Evolutionary conservation across 345 rosid species (phyloP), one percentile per base, ranked within the genome.

Genomic region (Corchorus olitorius): DNA sequence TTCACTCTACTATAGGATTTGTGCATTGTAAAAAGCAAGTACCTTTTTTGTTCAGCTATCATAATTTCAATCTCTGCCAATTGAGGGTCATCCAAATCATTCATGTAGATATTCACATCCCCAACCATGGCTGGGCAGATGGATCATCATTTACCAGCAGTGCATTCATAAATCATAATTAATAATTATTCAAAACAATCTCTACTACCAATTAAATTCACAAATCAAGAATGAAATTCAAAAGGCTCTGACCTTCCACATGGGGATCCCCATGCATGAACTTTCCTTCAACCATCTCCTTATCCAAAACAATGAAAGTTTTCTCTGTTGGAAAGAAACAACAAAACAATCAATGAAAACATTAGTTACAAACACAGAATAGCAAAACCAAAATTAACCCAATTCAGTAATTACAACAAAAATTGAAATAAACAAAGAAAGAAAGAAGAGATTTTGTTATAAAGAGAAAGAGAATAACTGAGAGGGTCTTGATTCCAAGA

Each of bases 31-130:
- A 63, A 72, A 79, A 59, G 64, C 17, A 77, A 8, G 17, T 86
- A 96, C 97, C 99, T 91, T 84, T 78, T 83, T 34, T 88, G 83
- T 74, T 96, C 97, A 72, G 97, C 97, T 63, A 96, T 92, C 99
- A 96, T 96, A 81, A 96, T 93, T 80, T 96, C 98, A 15, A 93
- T 79, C 84, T 92, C 98, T 56, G 94, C 97, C 81, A 90, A 66
- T 49, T 87, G 90, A 50, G 88, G 85, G 75, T 93, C 92, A 37
- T 96, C 99, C 81, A 89, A 72, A 82, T 96, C 99, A 80, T 93
- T 96, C 98, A 92, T 88, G 85, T 93, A 96, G 72, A 92, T 83
- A 73, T 96, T 93, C 77, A 93, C 97, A 86, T 93, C 99, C 68
- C 99, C 97, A 3, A 87, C 85, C 97, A 96, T 93, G 12, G 95